Evolutionary conservation across 139 green algal species (phyloP).

Genomic region (Desmodesmus armatus): DNA sequence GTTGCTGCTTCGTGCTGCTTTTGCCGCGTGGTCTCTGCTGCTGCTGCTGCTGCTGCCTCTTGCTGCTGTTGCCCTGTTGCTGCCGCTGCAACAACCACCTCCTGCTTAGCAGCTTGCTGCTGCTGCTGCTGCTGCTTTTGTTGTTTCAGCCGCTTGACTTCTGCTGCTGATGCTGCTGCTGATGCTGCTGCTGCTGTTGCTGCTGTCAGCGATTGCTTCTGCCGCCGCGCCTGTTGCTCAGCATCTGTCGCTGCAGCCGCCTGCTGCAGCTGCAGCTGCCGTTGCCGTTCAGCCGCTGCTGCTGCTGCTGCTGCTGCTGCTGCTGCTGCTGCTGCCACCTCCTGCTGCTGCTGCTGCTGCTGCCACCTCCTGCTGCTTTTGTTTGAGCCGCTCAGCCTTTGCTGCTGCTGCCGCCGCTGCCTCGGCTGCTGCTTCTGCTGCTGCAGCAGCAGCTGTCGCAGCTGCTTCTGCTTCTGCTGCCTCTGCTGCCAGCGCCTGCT

Average conservation of each 20-base stretch:
- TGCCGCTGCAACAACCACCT: no score
- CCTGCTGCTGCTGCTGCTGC: neutral
- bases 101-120: no score
- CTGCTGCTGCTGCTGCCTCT: neutral
- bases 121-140: slow-evolving; percentile 32
- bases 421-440: neutral
- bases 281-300: neutral
- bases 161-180: neutral
- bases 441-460: slow-evolving; percentile 23
- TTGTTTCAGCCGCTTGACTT: neutral
- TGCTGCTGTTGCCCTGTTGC: neutral
- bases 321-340: no score
- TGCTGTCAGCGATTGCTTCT: no score
- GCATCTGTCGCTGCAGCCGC: neutral
- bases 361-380: neutral
- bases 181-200: slow-evolving; percentile 3
- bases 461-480: neutral
- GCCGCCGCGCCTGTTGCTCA: no score
- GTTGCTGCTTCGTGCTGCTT: neutral
- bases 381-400: neutral
- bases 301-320: no score
- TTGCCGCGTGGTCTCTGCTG: neutral
- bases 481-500: neutral
- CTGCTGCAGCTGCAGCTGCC: no score
- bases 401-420: neutral